Evolutionary conservation across 768 basidiomycete species (phyloP).

Genomic region (Russula sp.): DNA sequence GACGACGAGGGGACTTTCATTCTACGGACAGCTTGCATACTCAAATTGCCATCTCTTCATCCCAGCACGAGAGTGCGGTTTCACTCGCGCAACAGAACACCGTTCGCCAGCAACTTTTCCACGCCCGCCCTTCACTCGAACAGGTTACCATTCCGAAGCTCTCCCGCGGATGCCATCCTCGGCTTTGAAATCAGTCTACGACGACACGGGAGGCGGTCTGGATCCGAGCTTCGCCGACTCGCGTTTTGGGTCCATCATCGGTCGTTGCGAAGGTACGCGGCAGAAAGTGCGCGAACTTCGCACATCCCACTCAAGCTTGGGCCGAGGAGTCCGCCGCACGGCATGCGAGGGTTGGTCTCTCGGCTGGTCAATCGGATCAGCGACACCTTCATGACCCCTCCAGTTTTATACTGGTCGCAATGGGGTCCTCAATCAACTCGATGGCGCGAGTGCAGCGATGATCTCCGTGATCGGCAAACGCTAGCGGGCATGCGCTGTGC

Average conservation of each 20-base stretch:
- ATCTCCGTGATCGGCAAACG: slow-evolving; percentile 23
- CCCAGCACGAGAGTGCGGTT: slow-evolving; percentile 18
- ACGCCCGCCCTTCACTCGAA: slow-evolving; percentile 6
- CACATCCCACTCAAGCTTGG: neutral
- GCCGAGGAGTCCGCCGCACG: neutral
- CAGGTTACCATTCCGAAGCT: slow-evolving; percentile 17
- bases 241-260: slow-evolving; percentile 25
- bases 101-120: slow-evolving; percentile 6
- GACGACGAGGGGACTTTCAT: neutral
- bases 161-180: slow-evolving; percentile 16
- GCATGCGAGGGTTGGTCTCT: slow-evolving; percentile 6
- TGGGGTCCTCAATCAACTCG: slow-evolving; percentile 26
- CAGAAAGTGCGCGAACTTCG: neutral
- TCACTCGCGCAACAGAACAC: slow-evolving; percentile 18
- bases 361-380: slow-evolving; percentile 9
- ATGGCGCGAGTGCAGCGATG: slow-evolving; percentile 17
- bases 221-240: slow-evolving; percentile 14
- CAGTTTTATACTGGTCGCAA: slow-evolving; percentile 19
- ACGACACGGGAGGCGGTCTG: slow-evolving; percentile 3
- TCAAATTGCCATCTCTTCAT: slow-evolving; percentile 16
- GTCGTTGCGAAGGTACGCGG: slow-evolving; percentile 9
- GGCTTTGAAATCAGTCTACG: slow-evolving; percentile 22
- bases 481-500: slow-evolving; percentile 25
- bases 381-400: neutral
- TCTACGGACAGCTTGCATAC: slow-evolving; percentile 19